phyloP scores from a whole-genome alignment of 169 alveolate genomes.

The Plasmodium coatneyi region DNA sequence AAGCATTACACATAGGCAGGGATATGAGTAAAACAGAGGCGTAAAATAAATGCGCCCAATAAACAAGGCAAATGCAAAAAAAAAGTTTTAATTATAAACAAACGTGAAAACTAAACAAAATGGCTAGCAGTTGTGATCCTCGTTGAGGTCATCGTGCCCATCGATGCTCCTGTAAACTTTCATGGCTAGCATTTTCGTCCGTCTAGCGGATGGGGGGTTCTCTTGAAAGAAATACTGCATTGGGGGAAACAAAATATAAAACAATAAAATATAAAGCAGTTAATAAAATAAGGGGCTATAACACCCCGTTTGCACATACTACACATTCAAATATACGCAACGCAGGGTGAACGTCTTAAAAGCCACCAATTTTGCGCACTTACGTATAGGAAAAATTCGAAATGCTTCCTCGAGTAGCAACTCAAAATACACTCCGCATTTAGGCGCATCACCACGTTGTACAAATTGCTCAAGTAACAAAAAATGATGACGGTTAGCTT shows the following conservation, averaged over 20 bases:
- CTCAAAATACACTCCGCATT: conserved; percentile 64
- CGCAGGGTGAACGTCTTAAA: not conserved
- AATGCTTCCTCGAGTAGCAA: conserved; percentile 61
- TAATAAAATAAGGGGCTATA: not conserved
- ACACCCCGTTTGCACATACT: not conserved
- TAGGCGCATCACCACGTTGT: conserved; percentile 66
- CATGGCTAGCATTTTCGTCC: conserved; percentile 23
- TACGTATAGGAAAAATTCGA: conserved; percentile 67
- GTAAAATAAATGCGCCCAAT: not conserved
- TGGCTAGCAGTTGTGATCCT: conserved; percentile 22
- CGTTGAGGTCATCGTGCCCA: conserved; percentile 13
- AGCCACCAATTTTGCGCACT: not conserved
- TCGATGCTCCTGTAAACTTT: conserved; percentile 38
- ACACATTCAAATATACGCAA: not conserved
- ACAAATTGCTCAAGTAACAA: conserved; percentile 63
- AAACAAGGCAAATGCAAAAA: not conserved
- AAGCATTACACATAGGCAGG: not conserved
- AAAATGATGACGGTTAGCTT: conserved; percentile 56
- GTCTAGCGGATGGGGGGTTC: conserved; percentile 9
- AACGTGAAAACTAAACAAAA: not conserved
- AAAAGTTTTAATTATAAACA: not conserved
- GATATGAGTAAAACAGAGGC: not conserved
- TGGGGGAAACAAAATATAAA: conserved; percentile 3
- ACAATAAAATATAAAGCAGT: not conserved
- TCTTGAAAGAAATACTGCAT: conserved; percentile 41